phyloP scores from a whole-genome alignment of 805 yeast genomes.

The Blastobotrys robertii region DNA sequence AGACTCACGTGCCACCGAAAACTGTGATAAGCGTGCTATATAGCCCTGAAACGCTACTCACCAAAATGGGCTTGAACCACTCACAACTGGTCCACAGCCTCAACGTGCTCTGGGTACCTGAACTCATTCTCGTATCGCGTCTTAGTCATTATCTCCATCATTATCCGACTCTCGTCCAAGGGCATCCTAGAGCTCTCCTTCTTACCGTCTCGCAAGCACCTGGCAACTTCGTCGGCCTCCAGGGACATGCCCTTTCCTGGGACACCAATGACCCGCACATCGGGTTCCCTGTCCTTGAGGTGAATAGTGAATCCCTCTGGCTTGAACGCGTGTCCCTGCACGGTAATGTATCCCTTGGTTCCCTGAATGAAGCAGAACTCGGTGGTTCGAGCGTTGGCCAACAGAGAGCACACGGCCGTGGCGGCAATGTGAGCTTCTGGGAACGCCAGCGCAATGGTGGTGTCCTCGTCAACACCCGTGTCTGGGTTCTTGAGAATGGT shows the following conservation, averaged over 20 bases:
- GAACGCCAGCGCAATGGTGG: conserved; percentile 9
- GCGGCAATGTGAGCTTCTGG: conserved; percentile 10
- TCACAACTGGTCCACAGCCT: conserved; percentile 10
- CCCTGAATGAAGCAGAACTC: conserved; percentile 15
- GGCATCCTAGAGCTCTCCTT: conserved; percentile 32
- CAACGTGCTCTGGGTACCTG: conserved; percentile 34
- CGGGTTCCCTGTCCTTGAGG: conserved; percentile 5
- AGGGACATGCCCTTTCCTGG: conserved; percentile 39
- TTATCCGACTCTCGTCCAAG: conserved; percentile 36
- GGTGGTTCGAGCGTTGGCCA: conserved; percentile 4
- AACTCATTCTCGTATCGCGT: conserved; percentile 37
- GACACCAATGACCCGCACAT: conserved; percentile 1
- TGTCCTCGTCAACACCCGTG: conserved; percentile 14
- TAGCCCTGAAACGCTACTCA: too few relatives aligned
- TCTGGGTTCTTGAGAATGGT: conserved; percentile 9
- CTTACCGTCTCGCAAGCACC: conserved; percentile 34
- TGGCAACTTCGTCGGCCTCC: conserved; percentile 48
- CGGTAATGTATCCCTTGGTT: conserved; percentile 14
- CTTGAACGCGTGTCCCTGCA: conserved; percentile 14
- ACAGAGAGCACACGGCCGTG: conserved; percentile 9
- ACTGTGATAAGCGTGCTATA: too few relatives aligned
- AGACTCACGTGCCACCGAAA: too few relatives aligned
- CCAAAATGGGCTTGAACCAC: too few relatives aligned
- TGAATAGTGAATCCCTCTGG: conserved; percentile 16
- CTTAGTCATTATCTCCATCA: conserved; percentile 41